Base-by-base conservation (phyloP, 1,139 yeast genomes). In the Spathaspora sp. region DNA sequence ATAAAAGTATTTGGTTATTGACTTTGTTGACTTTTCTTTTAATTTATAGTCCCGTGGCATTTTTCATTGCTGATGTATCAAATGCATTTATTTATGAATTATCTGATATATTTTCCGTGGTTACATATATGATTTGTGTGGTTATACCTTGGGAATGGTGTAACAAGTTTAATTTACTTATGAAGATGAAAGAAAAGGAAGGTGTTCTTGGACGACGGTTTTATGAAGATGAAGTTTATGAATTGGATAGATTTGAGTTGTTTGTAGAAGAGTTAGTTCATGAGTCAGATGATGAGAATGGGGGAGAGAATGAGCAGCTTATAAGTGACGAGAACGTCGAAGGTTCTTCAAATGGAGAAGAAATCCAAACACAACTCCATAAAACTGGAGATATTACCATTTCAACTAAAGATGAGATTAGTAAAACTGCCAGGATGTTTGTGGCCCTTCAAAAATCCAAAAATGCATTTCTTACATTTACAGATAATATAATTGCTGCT, bases 101-200 rank as follows among this genome's bases (percentile, higher is more conserved):
- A 56, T 82, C 90, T 10, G 91, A 86, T 55, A 70, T 87, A 39
- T 84, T 86, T 58, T 82, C 86, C 38, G 81, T 89, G 34, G 84
- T 86, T 1, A 77, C 85, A 7, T 86, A 84, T 59, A 82, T 86
- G n/a, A 74, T 85, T 25, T 78, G 89, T 44, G 87, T 87, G 40
- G 86, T 87, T 5, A 75, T 86, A 15, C 89, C 89, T 0, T 89
- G 96, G 95, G 95, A 86, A 63, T 89, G 96, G 95, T 80, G 89
- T 51, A 89, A 87, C 58, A 75, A 88, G 51, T 77, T 85, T 45
- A 78, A 79, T 49, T 67, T 76, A 11, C 67, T 84, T 25, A 85
- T 84, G 67, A 79, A 79, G 54, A 74, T 74, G n/a, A 79, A 79
- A 50, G 95, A 89, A 55, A 82, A 84, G 44, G 84, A 82, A 48